phyloP scores from a whole-genome alignment of 2,329 filamentous ascomycete species.

The Talaromyces sp. region DNA sequence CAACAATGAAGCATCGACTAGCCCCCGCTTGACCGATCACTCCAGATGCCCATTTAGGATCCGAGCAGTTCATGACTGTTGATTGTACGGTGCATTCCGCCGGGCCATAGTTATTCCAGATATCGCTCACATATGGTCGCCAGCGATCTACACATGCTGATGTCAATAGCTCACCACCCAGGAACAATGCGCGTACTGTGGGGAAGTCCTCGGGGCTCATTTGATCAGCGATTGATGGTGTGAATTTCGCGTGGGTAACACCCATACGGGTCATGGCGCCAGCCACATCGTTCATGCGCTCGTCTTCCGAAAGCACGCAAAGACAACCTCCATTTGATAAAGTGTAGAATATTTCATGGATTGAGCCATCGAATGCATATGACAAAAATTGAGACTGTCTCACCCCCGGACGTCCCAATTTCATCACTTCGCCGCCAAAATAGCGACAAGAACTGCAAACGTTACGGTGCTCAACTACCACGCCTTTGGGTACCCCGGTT shows the following conservation, averaged over 20 bases:
- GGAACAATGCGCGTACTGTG: conserved; percentile 33
- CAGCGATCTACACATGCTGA: no score
- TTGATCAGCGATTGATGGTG: conserved; percentile 40
- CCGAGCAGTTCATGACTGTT: not conserved
- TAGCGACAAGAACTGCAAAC: conserved; percentile 54
- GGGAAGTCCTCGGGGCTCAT: conserved; percentile 35
- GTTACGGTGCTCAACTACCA: conserved; percentile 60
- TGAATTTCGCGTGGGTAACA: conserved; percentile 57
- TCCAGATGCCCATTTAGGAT: not conserved
- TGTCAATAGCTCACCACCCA: conserved; percentile 19
- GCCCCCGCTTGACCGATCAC: not conserved
- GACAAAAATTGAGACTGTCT: conserved; percentile 45
- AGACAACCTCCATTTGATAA: conserved; percentile 45
- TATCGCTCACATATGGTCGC: no score
- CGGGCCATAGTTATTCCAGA: no score
- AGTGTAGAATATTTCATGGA: conserved; percentile 38
- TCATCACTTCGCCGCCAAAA: no score
- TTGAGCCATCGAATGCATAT: conserved; percentile 48
- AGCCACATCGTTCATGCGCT: conserved; percentile 46
- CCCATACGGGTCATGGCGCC: conserved; percentile 37
- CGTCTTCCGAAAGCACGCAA: conserved; percentile 47
- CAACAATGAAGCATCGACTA: not conserved
- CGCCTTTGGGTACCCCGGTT: conserved; percentile 56
- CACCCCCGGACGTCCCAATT: no score
- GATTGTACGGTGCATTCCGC: not conserved